phyloP scores from a whole-genome alignment of 345 rosid species.

The Camelina hispida region DNA sequence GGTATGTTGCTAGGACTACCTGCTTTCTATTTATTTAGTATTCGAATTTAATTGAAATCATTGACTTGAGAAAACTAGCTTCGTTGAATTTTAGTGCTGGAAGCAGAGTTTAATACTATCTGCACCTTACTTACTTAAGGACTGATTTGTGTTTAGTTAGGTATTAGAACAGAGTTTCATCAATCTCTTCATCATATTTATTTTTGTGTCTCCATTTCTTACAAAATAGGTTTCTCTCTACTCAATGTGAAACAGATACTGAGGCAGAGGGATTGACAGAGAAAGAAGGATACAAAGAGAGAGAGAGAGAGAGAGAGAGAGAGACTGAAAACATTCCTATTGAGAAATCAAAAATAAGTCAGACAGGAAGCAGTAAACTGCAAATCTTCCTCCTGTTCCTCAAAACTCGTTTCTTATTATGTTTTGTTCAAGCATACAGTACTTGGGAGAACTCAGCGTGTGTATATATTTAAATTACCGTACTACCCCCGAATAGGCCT shows the following conservation, averaged over 20 bases:
- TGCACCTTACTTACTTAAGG: constrained; percentile 6
- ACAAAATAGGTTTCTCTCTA: constrained; percentile 11
- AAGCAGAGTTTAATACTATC: too few relatives aligned
- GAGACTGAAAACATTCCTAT: background rate
- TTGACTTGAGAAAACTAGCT: background rate
- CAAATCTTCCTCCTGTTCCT: constrained; percentile 31
- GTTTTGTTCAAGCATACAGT: constrained; percentile 8
- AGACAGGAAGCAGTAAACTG: constrained; percentile 13
- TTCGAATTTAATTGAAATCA: background rate
- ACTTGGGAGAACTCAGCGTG: constrained; percentile 3
- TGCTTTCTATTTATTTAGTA: background rate
- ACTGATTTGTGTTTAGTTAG: background rate
- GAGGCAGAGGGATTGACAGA: constrained; percentile 11
- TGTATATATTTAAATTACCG: constrained; percentile 17
- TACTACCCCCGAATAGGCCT: background rate
- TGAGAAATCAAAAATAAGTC: constrained; percentile 16
- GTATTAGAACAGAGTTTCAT: constrained; percentile 12
- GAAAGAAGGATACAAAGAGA: constrained; percentile 2
- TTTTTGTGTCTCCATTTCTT: constrained; percentile 15
- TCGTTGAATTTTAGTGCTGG: too few relatives aligned
- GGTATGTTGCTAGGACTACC: constrained; percentile 27
- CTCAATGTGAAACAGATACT: constrained; percentile 31
- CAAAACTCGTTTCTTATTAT: constrained; percentile 5
- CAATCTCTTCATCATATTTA: constrained; percentile 9
- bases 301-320: constrained; percentile 6